These are phyloP conservation scores for Arthroderma uncinatum DNA, from an alignment of 2,329 filamentous ascomycete genomes.

Conservation along the genomic window DNA sequence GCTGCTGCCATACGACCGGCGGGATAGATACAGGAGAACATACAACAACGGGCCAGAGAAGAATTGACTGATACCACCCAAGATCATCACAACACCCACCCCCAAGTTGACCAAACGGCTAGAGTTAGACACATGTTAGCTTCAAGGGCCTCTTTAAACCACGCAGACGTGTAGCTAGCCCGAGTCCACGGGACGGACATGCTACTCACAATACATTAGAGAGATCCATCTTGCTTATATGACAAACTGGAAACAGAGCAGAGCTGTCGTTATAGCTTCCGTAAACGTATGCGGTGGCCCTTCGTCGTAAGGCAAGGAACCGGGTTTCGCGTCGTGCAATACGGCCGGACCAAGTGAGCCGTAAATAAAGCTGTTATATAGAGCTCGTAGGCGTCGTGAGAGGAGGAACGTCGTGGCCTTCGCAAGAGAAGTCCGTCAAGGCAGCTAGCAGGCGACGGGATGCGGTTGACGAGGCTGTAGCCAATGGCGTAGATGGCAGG, in stretches of 20 bases:
- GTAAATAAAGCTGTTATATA: neutral
- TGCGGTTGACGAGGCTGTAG: neutral
- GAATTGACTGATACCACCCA: conserved; percentile 56
- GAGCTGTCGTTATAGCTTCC: neutral
- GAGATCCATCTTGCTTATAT: conserved; percentile 60
- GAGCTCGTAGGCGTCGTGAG: neutral
- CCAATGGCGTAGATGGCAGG: neutral
- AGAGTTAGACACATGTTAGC: conserved; percentile 22
- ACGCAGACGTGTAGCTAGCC: neutral
- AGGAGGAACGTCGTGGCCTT: neutral
- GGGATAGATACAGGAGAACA: too few species aligned
- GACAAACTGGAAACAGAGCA: neutral
- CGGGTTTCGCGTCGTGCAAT: neutral
- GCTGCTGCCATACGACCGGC: too few species aligned
- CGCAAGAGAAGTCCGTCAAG: neutral
- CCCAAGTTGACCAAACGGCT: conserved; percentile 93
- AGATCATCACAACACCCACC: conserved; percentile 73
- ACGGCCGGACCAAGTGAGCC: neutral
- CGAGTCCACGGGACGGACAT: neutral
- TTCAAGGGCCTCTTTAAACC: neutral
- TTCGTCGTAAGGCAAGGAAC: neutral
- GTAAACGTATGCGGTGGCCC: neutral
- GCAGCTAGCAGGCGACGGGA: neutral
- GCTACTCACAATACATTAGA: conserved; percentile 78
- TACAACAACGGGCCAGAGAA: conserved; percentile 19